phyloP scores from a whole-genome alignment of 306 rosid genomes.

The Trifolium pratense region DNA sequence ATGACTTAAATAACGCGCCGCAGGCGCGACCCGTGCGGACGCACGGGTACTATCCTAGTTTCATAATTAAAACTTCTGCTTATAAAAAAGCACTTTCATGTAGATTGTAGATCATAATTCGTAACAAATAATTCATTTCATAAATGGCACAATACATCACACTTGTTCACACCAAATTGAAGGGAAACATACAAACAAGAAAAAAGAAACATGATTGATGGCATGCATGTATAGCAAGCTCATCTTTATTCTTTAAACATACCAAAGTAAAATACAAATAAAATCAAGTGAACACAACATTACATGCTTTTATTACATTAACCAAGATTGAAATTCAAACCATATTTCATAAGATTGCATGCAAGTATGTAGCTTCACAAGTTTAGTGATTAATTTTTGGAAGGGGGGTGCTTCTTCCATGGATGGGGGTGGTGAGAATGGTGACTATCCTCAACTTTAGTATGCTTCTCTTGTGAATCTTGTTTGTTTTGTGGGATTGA shows the following conservation, averaged over 20 bases:
- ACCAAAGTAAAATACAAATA: background rate
- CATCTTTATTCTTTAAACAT: background rate
- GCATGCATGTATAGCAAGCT: conserved; percentile 8
- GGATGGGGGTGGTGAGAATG: background rate
- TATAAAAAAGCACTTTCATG: background rate
- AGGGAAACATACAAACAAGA: background rate
- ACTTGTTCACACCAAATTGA: background rate
- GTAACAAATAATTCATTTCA: too few species aligned
- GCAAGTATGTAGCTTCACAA: background rate
- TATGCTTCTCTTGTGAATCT: background rate
- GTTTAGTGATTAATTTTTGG: background rate
- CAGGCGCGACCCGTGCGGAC: too few species aligned
- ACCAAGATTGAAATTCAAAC: background rate
- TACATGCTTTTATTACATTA: conserved; percentile 1
- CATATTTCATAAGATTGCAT: background rate
- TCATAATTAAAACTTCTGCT: background rate
- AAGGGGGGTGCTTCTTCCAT: conserved; percentile 15
- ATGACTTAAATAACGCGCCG: too few species aligned
- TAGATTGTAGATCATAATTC: too few species aligned
- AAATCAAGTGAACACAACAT: background rate
- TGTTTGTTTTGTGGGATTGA: background rate
- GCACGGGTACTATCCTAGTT: too few species aligned
- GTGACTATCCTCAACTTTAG: background rate
- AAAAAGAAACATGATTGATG: background rate
- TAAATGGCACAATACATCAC: too few species aligned